Conservation (phyloP, 2,329 filamentous ascomycete species). For the Sarocladiaceae sp. region DNA sequence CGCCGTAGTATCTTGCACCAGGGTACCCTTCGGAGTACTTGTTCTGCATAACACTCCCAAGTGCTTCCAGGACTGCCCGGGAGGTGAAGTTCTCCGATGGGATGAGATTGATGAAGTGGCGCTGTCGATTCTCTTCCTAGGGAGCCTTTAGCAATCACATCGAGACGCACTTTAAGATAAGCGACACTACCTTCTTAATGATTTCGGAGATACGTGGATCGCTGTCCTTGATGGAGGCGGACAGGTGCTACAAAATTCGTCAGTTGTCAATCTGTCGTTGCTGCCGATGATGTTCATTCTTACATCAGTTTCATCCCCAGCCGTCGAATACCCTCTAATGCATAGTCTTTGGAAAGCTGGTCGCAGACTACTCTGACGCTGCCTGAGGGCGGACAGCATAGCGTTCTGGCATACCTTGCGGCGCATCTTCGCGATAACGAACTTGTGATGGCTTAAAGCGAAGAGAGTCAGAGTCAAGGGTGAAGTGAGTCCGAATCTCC, state of each 20-base stretch:
- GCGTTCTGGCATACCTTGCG: not conserved
- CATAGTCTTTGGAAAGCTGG: not conserved
- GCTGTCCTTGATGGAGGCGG: not conserved
- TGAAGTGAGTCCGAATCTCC: no score
- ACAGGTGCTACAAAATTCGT: not conserved
- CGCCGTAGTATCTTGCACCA: conserved; percentile 89
- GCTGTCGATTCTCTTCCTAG: conserved; percentile 91
- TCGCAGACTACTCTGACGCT: not conserved
- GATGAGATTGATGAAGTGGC: conserved; percentile 94
- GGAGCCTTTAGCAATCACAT: no score
- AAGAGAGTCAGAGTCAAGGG: not conserved
- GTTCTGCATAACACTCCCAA: conserved; percentile 91
- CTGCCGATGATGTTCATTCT: not conserved
- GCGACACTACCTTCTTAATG: not conserved
- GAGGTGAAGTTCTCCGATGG: conserved; percentile 92
- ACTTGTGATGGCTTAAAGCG: not conserved
- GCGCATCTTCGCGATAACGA: not conserved
- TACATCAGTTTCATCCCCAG: not conserved
- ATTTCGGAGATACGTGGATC: not conserved
- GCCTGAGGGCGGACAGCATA: not conserved
- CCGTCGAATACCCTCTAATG: not conserved
- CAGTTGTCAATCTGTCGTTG: not conserved
- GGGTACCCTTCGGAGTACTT: conserved; percentile 98
- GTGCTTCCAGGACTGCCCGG: conserved; percentile 79
- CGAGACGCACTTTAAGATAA: no score